A percentile compares a stretch with the other conserved stretches of the same genome.
Evolutionary conservation across 73 alveolate genomes (phyloP).

Genomic region (Breviolum minutum): DNA sequence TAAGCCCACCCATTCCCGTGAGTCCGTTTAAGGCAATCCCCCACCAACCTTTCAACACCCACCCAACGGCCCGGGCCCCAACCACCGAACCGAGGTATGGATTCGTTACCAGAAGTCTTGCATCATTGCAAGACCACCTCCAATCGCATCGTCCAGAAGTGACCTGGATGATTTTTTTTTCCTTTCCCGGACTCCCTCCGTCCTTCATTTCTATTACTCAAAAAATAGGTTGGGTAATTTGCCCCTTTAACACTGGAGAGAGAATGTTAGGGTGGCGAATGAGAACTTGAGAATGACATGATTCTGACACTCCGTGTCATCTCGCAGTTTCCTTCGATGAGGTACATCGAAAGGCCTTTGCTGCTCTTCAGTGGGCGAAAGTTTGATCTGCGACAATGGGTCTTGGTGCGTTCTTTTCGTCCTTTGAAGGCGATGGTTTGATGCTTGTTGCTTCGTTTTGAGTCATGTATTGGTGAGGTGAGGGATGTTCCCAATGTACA

Average conservation of each 20-base stretch:
- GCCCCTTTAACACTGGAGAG: too few relatives aligned
- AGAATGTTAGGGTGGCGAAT: neutral
- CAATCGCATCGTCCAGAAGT: conserved; percentile 92
- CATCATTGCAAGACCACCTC: conserved; percentile 83
- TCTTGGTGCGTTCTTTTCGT: conserved; percentile 78
- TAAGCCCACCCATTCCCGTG: too few relatives aligned
- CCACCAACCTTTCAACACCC: too few relatives aligned
- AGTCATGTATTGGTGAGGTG: neutral
- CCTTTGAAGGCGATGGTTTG: conserved; percentile 71
- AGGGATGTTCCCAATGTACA: neutral
- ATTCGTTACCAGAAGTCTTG: conserved; percentile 71
- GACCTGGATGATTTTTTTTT: too few relatives aligned
- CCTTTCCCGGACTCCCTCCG: too few relatives aligned
- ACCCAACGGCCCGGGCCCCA: too few relatives aligned
- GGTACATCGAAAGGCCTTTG: conserved; percentile 93
- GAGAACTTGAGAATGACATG: neutral
- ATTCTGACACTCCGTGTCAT: neutral
- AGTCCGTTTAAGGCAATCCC: too few relatives aligned
- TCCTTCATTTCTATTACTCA: too few relatives aligned
- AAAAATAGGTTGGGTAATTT: too few relatives aligned
- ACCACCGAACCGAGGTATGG: too few relatives aligned
- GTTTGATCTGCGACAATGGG: conserved; percentile 88
- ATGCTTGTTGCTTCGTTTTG: too few relatives aligned
- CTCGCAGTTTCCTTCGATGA: neutral
- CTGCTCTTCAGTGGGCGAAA: conserved; percentile 93